A percentile compares a stretch with the other conserved stretches of the same genome.
phyloP scores from a whole-genome alignment of 169 alveolate genomes.

The Cystoisospora suis region DNA sequence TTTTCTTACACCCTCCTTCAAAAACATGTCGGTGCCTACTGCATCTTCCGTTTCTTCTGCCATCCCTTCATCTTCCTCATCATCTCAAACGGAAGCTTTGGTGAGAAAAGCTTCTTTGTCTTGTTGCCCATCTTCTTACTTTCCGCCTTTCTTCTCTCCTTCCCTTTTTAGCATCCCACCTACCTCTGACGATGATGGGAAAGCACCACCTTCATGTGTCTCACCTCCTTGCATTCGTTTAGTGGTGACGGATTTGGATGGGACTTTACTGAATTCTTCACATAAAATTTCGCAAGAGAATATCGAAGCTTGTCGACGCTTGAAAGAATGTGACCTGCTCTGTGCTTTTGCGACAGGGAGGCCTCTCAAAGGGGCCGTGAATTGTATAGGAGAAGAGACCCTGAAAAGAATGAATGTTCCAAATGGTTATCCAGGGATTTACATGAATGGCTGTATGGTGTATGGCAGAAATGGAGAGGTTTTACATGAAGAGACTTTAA shows the following conservation, averaged over 20 bases:
- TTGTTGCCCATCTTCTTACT: too few species aligned
- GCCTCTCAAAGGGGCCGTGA: constrained; percentile 41
- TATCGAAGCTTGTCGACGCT: constrained; percentile 36
- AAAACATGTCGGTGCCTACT: too few species aligned
- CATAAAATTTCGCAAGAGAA: constrained; percentile 34
- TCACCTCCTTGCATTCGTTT: too few species aligned
- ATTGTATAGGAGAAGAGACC: constrained; percentile 13
- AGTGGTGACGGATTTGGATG: constrained; percentile 58
- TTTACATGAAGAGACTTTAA: constrained; percentile 53
- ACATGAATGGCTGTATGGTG: constrained; percentile 71
- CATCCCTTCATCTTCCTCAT: too few species aligned
- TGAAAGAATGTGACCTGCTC: constrained; percentile 10
- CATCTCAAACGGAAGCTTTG: too few species aligned
- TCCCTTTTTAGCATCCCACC: too few species aligned
- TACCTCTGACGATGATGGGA: too few species aligned
- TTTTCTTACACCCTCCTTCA: too few species aligned
- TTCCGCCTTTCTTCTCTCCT: too few species aligned
- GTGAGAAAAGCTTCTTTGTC: too few species aligned
- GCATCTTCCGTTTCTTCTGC: too few species aligned
- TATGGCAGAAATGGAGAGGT: constrained; percentile 64
- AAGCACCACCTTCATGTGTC: too few species aligned
- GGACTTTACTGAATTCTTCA: constrained; percentile 50
- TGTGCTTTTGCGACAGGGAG: constrained; percentile 64
- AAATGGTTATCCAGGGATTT: constrained; percentile 71
- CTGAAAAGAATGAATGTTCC: constrained; percentile 34